Conservation (phyloP, 148 eudicot species). For the Dysphania ambrosioides region DNA sequence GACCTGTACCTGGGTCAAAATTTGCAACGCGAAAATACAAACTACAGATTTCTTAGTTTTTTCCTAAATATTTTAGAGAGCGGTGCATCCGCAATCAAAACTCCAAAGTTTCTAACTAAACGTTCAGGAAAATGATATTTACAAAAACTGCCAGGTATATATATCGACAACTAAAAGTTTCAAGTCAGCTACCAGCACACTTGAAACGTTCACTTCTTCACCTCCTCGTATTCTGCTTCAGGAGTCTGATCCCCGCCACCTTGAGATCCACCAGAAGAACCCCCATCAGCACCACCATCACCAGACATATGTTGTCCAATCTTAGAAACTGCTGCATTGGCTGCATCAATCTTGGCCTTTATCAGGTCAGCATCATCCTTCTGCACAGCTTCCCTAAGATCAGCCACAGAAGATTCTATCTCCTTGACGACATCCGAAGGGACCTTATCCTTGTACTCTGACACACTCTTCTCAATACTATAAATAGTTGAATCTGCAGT, state of each 20-base stretch:
- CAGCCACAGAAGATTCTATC: constrained; percentile 39
- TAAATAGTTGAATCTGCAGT: constrained; percentile 45
- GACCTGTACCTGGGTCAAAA: no score
- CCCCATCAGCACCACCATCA: constrained; percentile 13
- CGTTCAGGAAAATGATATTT: background rate
- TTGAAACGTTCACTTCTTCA: constrained; percentile 32
- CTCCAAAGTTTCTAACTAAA: background rate
- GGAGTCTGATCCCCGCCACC: constrained; percentile 53
- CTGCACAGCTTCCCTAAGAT: constrained; percentile 35
- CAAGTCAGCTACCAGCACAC: background rate
- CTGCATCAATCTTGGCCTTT: constrained; percentile 44
- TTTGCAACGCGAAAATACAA: background rate
- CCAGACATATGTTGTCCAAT: constrained; percentile 49
- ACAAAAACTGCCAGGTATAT: background rate
- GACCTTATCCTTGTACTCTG: constrained; percentile 43
- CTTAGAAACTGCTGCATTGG: constrained; percentile 48
- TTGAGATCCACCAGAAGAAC: constrained; percentile 19
- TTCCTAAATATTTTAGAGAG: no score
- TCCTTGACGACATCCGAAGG: constrained; percentile 35
- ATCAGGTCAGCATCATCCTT: constrained; percentile 40
- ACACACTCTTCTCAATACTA: constrained; percentile 46
- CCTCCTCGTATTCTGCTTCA: constrained; percentile 53
- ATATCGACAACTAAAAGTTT: background rate
- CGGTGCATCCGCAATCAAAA: background rate
- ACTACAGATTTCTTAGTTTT: no score